Evolutionary conservation across 805 yeast species (phyloP).

Genomic region (Metschnikowia matae): DNA sequence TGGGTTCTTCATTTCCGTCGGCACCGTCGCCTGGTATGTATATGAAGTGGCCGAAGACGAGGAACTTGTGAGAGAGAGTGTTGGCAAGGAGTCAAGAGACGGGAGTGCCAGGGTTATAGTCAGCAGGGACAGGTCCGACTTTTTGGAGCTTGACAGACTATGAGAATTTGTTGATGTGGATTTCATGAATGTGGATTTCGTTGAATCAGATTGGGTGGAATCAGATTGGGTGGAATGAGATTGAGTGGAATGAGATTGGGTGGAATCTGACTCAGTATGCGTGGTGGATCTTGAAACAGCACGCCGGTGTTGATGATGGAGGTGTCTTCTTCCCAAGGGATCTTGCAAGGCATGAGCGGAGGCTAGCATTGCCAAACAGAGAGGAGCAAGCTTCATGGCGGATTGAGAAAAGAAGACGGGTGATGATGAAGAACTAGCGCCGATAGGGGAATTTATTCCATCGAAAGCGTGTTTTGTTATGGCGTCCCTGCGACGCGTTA

Average conservation of each 20-base stretch:
- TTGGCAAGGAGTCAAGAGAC: conserved; percentile 10
- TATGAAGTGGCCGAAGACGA: conserved; percentile 7
- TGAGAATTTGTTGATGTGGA: not conserved
- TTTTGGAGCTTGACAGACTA: no score
- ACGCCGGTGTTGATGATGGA: conserved; percentile 2
- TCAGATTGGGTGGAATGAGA: not conserved
- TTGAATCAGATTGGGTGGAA: no score
- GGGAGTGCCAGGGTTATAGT: not conserved
- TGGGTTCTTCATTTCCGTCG: conserved; percentile 13
- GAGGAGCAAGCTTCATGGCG: not conserved
- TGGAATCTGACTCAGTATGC: no score
- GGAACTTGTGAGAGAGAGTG: conserved; percentile 19
- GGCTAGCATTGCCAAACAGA: not conserved
- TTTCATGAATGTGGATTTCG: not conserved
- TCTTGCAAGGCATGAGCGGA: not conserved
- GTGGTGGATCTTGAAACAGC: not conserved
- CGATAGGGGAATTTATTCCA: no score
- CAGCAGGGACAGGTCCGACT: not conserved
- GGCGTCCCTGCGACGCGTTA: no score
- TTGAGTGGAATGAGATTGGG: no score
- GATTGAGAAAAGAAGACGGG: no score
- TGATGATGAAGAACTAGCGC: no score
- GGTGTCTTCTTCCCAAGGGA: not conserved
- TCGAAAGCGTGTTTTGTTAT: no score
- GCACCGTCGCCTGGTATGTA: conserved; percentile 11